Percentiles rank a stretch among this genome's conserved stretches.
These are phyloP conservation scores for Arabidopsis hybrid DNA, from an alignment of 441 rosid species.

Conservation along the genomic window DNA sequence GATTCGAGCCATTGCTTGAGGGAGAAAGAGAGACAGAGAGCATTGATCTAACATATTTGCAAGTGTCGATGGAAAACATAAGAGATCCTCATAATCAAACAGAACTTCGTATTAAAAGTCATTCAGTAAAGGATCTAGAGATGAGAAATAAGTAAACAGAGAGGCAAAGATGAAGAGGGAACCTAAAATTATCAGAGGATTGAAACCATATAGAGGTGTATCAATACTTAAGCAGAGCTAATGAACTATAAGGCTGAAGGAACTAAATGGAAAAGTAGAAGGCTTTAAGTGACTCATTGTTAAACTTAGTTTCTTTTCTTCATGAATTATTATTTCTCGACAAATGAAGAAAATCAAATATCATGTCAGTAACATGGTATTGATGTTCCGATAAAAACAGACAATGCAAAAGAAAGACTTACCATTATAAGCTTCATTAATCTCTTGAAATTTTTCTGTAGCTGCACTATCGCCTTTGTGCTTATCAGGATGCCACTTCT, in stretches of 20 bases:
- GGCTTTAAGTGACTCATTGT: background rate
- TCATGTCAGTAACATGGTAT: background rate
- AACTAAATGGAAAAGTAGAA: constrained; percentile 7
- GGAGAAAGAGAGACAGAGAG: constrained; percentile 11
- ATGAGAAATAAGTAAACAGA: background rate
- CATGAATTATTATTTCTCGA: background rate
- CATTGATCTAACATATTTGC: background rate
- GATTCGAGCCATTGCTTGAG: background rate
- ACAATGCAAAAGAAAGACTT: constrained; percentile 20
- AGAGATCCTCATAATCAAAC: too few species aligned
- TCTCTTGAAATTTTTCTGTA: constrained; percentile 79
- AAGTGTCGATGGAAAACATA: background rate
- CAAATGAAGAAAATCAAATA: background rate
- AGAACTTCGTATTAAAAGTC: background rate
- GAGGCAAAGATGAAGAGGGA: background rate
- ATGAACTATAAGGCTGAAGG: background rate
- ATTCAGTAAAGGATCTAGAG: too few species aligned
- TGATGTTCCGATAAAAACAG: background rate
- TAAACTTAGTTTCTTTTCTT: background rate
- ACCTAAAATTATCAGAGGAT: background rate
- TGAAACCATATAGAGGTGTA: constrained; percentile 2
- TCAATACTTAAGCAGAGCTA: background rate
- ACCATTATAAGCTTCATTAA: constrained; percentile 83
- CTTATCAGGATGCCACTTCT: constrained; percentile 93
- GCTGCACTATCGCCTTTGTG: constrained; percentile 70